Base-by-base conservation (phyloP, 768 basidiomycete species). In the Flagelloscypha sp. region DNA sequence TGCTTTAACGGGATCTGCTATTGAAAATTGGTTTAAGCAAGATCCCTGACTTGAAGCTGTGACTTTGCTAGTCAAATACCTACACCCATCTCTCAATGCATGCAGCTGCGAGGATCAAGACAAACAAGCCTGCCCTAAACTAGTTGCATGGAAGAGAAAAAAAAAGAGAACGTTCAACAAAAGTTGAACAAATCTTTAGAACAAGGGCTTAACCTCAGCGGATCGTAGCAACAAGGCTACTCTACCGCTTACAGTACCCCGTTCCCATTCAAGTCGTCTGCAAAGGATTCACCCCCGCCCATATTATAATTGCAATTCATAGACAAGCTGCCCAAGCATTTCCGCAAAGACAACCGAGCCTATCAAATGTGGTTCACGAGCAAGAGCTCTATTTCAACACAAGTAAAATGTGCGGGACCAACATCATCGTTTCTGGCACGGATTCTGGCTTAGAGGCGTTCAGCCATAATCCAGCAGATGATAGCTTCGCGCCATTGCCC, bases 401-500 rank as follows among this genome's bases (percentile, higher is more conserved):
- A 61, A 62, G 66, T 74, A 59, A 71, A 61, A 71, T 68, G 64
- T 68, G 72, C 67, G 69, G 74, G 74, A 73, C 68, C 65, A 69
- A 74, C 65, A 74, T 77, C 74, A 65, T 77, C 70, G 66, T 71
- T 65, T 79, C 73, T 70, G 74, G 78, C 74, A 78, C 67, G 70
- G 76, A 77, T 80, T 79, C 76, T 77, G 75, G 64, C 76, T 79
- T 79, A 79, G 77, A 80, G 77, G 77, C 74, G 68, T 79, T 79
- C 76, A 80, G 78, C 72, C 77, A 79, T 80, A 79, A 79, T 78
- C 78, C 76, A 74, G 71, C 77, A 72, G 74, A 76, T 77, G 76
- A 73, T 79, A 79, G 76, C 76, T 77, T 79, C 72, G 72, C 72
- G 60, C 69, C 76, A 77, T 72, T 77, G 77, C 73, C 75, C 74